Evolutionary conservation across 768 basidiomycete genomes (phyloP), one percentile per base, ranked within the genome.

Genomic region (Leccinellum albellum): DNA sequence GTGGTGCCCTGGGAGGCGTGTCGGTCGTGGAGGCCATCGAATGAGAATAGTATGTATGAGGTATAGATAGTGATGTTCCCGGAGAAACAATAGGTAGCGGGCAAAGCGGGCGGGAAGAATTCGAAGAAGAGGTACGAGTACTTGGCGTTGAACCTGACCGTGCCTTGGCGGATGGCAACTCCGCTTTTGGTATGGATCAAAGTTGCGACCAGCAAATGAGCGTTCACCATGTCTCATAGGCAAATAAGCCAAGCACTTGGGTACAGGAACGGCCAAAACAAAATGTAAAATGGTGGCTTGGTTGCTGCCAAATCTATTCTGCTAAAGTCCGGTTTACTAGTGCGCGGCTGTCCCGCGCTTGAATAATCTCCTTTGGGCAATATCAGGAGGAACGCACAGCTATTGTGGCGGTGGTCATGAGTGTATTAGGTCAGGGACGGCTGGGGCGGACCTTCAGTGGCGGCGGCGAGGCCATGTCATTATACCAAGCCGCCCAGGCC

Each of bases 1-100:
- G 84, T 28, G 87, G 87, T 14, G 87, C 82, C 45, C 81, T 81
- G 58, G 89, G 89, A 12, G 86, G 88, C 55, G 78, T 84, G 64
- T 80, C 74, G 40, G 76, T 69, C 9, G 50, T 20, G n/a, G 61
- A 74, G 29, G 69, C 54, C 75, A 69, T 65, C 26, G 24, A 20
- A n/a, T 23, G 9, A 44, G 53, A 13, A 17, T 67, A 63, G 68
- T 63, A n/a, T 63, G 63, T 61, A 45, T 3, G 42, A 53, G 10
- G 21, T 46, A 21, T 37, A 51, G 20, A 46, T 66, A 65, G 63
- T 24, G 55, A 65, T 62, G 56, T 59, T 50, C 52, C 35, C 44
- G 56, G 53, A 13, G 47, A 37, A 29, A 15, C 0, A 50, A 21
- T 24, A 4, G 35, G 13, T 4, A n/a, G 54, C 14, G 40, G 20